Evolutionary conservation across 2,329 filamentous ascomycete species (phyloP).

Genomic region (Claviceps quebecensis): DNA sequence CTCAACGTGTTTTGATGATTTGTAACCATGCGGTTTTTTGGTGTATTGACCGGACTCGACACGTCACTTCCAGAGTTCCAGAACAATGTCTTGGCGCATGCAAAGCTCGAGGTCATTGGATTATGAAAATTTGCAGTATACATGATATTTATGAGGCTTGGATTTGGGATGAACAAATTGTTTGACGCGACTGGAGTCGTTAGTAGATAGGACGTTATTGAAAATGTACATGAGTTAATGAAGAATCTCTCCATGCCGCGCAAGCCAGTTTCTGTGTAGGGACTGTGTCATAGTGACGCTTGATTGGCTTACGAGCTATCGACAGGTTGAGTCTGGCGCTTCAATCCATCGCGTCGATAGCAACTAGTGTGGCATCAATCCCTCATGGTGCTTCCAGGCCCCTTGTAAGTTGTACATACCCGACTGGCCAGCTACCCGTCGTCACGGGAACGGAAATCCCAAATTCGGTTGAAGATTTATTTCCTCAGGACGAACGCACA

Average conservation of each 20-base stretch:
- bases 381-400: too few species aligned
- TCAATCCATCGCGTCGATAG: too few species aligned
- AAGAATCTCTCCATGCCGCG: constrained; percentile 14
- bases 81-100: constrained; percentile 10
- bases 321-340: background rate
- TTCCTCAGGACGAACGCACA: too few species aligned
- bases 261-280: too few species aligned
- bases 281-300: too few species aligned
- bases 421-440: too few species aligned
- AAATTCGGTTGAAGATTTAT: too few species aligned
- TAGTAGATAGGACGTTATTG: constrained; percentile 24
- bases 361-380: too few species aligned
- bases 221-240: constrained; percentile 28
- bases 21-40: background rate
- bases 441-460: too few species aligned
- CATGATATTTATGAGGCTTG: constrained; percentile 2
- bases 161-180: constrained; percentile 16
- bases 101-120: constrained; percentile 13
- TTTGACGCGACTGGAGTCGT: constrained; percentile 22
- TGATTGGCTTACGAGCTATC: background rate
- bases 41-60: constrained; percentile 6
- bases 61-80: background rate
- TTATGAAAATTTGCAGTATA: constrained; percentile 12
- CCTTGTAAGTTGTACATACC: too few species aligned
- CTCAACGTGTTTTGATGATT: background rate